phyloP scores from a whole-genome alignment of 2,329 filamentous ascomycete species.

The Penicillium sp. region DNA sequence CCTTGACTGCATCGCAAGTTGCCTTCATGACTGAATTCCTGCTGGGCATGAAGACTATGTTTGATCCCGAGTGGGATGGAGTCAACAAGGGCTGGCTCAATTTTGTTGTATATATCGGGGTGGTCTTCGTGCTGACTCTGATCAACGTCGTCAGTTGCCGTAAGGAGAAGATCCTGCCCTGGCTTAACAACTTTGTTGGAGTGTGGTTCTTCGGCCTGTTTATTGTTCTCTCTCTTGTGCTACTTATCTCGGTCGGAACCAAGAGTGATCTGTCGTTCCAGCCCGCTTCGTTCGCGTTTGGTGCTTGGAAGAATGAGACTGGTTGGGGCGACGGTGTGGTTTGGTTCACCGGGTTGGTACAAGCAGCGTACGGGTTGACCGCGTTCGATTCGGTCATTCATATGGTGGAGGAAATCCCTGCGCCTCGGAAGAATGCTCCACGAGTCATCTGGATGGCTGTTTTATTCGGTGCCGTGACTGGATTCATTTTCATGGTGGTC shows the following conservation, averaged over 20 bases:
- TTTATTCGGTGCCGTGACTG: conserved; percentile 48
- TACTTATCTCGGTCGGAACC: conserved; percentile 54
- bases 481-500: conserved; percentile 53
- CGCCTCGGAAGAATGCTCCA: conserved; percentile 52
- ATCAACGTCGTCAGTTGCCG: conserved; percentile 55
- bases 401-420: conserved; percentile 57
- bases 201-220: conserved; percentile 54
- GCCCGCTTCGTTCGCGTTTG: conserved; percentile 53
- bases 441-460: conserved; percentile 55
- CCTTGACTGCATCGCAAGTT: conserved; percentile 54
- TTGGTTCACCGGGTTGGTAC: conserved; percentile 59
- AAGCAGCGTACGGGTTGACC: conserved; percentile 56
- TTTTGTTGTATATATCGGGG: conserved; percentile 55
- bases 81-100: conserved; percentile 51
- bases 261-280: conserved; percentile 48
- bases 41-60: conserved; percentile 57
- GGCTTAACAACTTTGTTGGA: conserved; percentile 58
- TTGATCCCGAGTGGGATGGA: conserved; percentile 49
- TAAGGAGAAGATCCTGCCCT: conserved; percentile 47
- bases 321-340: conserved; percentile 56
- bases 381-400: conserved; percentile 61
- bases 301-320: conserved; percentile 50
- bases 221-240: conserved; percentile 50
- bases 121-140: conserved; percentile 49
- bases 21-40: conserved; percentile 60